Evolutionary conservation across 345 rosid species (phyloP).

Genomic region (Hibiscus tridactylites): DNA sequence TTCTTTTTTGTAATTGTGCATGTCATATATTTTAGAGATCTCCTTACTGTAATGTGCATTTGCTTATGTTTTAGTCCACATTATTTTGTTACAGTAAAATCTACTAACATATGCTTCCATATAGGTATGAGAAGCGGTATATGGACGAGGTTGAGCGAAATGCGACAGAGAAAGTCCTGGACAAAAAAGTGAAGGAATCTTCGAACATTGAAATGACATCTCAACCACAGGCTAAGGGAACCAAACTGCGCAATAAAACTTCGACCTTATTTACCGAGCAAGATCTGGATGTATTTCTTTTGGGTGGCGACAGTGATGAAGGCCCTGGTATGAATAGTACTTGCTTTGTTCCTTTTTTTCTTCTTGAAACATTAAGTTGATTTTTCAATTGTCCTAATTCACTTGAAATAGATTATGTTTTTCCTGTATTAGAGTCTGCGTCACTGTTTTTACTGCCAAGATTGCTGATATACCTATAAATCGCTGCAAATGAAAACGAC

Average conservation of each 20-base stretch:
- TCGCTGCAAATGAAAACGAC: neutral
- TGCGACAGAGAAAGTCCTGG: conserved; percentile 23
- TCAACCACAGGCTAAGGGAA: conserved; percentile 19
- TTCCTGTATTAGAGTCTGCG: neutral
- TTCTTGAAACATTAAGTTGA: neutral
- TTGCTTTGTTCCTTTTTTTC: neutral
- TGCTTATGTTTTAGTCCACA: neutral
- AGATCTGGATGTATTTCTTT: conserved; percentile 55
- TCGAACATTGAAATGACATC: conserved; percentile 17
- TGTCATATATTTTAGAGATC: neutral
- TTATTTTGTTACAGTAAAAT: neutral
- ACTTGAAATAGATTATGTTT: neutral
- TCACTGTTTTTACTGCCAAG: neutral
- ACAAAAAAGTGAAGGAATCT: conserved; percentile 19
- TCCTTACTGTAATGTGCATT: neutral
- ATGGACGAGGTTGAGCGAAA: conserved; percentile 30
- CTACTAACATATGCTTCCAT: conserved; percentile 9
- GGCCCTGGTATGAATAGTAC: conserved; percentile 30
- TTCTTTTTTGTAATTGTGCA: neutral
- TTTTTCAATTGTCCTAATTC: neutral
- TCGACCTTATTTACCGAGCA: conserved; percentile 32
- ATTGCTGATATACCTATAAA: neutral
- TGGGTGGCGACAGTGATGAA: conserved; percentile 62
- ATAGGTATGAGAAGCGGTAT: conserved; percentile 41
- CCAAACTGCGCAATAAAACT: conserved; percentile 24